phyloP scores from a whole-genome alignment of 495 filamentous ascomycete genomes.

The Cercophora sp. region DNA sequence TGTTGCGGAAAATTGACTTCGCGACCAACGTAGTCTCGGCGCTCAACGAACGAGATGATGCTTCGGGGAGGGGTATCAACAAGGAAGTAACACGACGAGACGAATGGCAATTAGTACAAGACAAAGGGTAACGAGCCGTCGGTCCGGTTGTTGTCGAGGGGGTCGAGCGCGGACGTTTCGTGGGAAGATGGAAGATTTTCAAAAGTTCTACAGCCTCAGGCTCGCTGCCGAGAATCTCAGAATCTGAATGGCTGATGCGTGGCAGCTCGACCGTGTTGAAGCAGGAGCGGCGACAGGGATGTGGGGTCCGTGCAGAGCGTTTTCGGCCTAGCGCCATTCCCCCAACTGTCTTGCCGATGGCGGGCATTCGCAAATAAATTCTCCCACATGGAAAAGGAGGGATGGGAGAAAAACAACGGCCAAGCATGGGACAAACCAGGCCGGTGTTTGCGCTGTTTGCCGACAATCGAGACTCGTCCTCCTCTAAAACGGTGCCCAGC shows the following conservation, averaged over 20 bases:
- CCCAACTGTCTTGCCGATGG: too few relatives aligned
- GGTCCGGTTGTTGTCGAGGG: not conserved
- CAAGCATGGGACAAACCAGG: too few relatives aligned
- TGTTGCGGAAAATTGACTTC: constrained; percentile 18
- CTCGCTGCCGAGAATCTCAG: constrained; percentile 7
- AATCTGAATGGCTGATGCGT: constrained; percentile 5
- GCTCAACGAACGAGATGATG: constrained; percentile 12
- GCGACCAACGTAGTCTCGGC: constrained; percentile 14
- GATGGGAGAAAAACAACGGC: too few relatives aligned
- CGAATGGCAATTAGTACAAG: constrained; percentile 13
- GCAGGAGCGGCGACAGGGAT: not conserved
- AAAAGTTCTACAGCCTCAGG: constrained; percentile 14
- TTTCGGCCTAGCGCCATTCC: constrained; percentile 3
- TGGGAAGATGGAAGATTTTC: constrained; percentile 11
- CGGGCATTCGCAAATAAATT: too few relatives aligned
- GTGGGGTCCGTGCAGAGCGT: not conserved
- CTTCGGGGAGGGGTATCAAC: constrained; percentile 24
- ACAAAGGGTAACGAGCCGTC: not conserved
- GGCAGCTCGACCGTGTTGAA: constrained; percentile 1
- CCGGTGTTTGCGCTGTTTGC: too few relatives aligned
- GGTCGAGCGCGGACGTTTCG: not conserved
- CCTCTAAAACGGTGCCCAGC: too few relatives aligned
- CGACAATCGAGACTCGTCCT: too few relatives aligned
- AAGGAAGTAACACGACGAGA: too few relatives aligned
- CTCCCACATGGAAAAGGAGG: too few relatives aligned